A percentile compares a stretch with the other conserved stretches of the same genome.
phyloP scores from a whole-genome alignment of 768 basidiomycete genomes.

The Porphyrellus cyaneotinctus region DNA sequence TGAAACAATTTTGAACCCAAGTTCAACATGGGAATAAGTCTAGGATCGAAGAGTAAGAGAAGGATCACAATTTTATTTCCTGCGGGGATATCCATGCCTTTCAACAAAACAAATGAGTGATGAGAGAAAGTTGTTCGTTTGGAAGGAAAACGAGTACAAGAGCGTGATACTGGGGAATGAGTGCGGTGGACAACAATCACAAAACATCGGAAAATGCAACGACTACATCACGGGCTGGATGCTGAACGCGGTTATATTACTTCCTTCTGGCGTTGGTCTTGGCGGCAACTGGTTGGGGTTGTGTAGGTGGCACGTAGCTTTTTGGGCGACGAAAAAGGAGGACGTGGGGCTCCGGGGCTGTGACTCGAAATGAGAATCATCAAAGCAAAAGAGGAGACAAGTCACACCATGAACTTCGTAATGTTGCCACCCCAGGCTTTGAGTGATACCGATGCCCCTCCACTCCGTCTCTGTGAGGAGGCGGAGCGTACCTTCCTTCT shows the following conservation, averaged over 20 bases:
- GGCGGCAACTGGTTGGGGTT: constrained; percentile 37
- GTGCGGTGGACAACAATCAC: constrained; percentile 20
- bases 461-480: constrained; percentile 87
- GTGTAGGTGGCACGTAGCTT: constrained; percentile 55
- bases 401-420: constrained; percentile 90
- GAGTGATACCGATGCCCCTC: constrained; percentile 94
- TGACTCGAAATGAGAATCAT: constrained; percentile 11
- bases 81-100: constrained; percentile 8
- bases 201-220: constrained; percentile 21
- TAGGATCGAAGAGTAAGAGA: background rate
- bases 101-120: constrained; percentile 5
- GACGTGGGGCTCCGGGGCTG: constrained; percentile 91
- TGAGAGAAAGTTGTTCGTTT: constrained; percentile 4
- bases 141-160: constrained; percentile 9
- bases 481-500: constrained; percentile 74
- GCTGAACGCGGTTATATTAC: constrained; percentile 20
- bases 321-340: constrained; percentile 85
- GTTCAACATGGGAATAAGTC: background rate
- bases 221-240: constrained; percentile 11
- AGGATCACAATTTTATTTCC: constrained; percentile 11
- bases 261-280: constrained; percentile 44
- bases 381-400: background rate
- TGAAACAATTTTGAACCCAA: no score
- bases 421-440: constrained; percentile 95
- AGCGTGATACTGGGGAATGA: constrained; percentile 13